A percentile compares a stretch with the other conserved stretches of the same genome.
phyloP scores from a whole-genome alignment of 192 early-diverging fungal species.

The Gonapodya prolifera region DNA sequence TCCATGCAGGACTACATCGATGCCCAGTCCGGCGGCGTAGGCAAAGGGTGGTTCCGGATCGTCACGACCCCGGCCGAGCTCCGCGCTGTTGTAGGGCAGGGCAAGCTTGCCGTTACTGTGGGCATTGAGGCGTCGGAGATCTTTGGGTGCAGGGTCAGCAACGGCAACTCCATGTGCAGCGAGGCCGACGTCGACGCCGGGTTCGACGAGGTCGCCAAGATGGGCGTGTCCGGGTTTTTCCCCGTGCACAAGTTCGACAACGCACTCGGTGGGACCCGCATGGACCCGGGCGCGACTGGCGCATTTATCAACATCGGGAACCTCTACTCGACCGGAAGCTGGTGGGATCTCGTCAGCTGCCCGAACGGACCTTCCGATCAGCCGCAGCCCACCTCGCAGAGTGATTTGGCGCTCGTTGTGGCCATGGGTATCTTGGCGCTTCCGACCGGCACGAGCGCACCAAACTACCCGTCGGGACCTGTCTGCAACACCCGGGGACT shows the following conservation, averaged over 20 bases:
- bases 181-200: neutral
- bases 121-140: neutral
- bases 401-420: neutral
- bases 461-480: neutral
- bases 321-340: neutral
- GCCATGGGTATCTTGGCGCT: neutral
- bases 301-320: conserved; percentile 8
- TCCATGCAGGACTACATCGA: neutral
- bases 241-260: conserved; percentile 7
- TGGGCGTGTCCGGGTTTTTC: conserved; percentile 3
- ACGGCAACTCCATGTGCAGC: neutral
- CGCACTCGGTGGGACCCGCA: neutral
- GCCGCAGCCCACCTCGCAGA: neutral
- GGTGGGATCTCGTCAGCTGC: conserved; percentile 4
- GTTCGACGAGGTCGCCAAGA: neutral
- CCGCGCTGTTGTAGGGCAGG: neutral
- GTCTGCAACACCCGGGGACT: conserved; percentile 4
- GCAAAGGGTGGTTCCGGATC: neutral
- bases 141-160: neutral
- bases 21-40: neutral
- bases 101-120: neutral
- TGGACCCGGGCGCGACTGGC: conserved; percentile 4
- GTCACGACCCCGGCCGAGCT: neutral
- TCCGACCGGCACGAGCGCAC: neutral
- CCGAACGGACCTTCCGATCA: neutral